Percentiles rank a stretch among this genome's conserved stretches.
Conservation (phyloP, 2,329 filamentous ascomycete genomes). For the Basipetospora chlamydospora region DNA sequence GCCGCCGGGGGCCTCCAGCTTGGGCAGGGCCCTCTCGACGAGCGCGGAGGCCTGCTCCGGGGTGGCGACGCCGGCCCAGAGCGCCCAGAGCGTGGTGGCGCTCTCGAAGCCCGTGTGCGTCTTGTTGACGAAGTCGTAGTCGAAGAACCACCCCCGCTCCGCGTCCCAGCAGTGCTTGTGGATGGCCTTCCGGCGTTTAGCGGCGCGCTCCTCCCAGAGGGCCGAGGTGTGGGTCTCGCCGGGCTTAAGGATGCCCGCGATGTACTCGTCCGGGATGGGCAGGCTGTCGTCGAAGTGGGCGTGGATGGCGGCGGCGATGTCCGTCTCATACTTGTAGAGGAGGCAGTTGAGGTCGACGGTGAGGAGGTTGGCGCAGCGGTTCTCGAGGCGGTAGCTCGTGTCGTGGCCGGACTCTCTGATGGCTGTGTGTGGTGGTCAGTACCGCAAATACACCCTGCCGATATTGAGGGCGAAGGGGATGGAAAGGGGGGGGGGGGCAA, state of each 20-base stretch:
- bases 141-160: slow-evolving; percentile 89
- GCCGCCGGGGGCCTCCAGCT: slow-evolving; percentile 78
- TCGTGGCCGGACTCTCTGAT: slow-evolving; percentile 96
- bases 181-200: slow-evolving; percentile 68
- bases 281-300: slow-evolving; percentile 72
- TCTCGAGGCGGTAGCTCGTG: slow-evolving; percentile 85
- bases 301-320: slow-evolving; percentile 78
- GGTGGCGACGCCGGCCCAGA: slow-evolving; percentile 84
- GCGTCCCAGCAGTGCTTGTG: slow-evolving; percentile 93
- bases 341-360: slow-evolving; percentile 92
- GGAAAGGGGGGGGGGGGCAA: not conserved
- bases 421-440: slow-evolving; percentile 24
- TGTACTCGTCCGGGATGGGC: slow-evolving; percentile 70
- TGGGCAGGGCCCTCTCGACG: slow-evolving; percentile 67
- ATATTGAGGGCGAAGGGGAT: not conserved
- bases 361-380: slow-evolving; percentile 72
- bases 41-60: slow-evolving; percentile 76
- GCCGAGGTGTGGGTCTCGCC: slow-evolving; percentile 69
- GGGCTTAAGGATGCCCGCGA: slow-evolving; percentile 45
- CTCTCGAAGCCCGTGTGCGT: slow-evolving; percentile 75
- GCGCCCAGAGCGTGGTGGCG: slow-evolving; percentile 90
- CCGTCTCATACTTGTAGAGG: slow-evolving; percentile 91
- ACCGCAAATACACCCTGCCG: not conserved
- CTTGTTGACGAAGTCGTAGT: slow-evolving; percentile 79
- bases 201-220: slow-evolving; percentile 78